Conservation (phyloP, 257 asterid species). For the Forsythia suspensa region DNA sequence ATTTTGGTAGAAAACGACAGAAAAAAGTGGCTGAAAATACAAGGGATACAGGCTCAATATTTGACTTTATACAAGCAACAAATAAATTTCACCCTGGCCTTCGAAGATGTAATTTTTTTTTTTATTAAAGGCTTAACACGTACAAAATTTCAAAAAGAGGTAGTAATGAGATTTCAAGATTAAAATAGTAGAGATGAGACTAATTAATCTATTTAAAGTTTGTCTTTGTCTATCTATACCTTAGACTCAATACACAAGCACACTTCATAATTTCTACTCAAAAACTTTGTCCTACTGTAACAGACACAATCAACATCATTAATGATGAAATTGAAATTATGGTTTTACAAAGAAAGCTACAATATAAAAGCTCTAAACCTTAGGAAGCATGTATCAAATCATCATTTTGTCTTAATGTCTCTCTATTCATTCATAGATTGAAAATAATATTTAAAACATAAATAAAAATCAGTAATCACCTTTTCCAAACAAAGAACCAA, state of each 20-base stretch:
- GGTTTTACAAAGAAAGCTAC: neutral
- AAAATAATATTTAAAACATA: neutral
- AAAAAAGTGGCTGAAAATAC: conserved; percentile 27
- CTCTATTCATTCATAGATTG: neutral
- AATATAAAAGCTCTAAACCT: neutral
- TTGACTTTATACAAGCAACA: neutral
- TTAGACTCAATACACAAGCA: neutral
- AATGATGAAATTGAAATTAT: neutral
- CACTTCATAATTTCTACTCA: neutral
- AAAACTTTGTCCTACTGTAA: neutral
- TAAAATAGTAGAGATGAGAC: neutral
- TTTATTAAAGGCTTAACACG: neutral
- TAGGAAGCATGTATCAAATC: too few species aligned
- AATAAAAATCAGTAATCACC: neutral
- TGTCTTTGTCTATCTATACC: neutral
- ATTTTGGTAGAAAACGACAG: neutral
- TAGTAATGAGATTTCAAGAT: too few species aligned
- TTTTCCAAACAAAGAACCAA: neutral
- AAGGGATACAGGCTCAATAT: conserved; percentile 20
- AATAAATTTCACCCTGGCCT: neutral
- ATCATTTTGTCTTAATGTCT: too few species aligned
- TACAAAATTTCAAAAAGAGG: neutral
- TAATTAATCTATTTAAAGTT: neutral
- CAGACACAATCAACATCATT: neutral
- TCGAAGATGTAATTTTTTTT: too few species aligned